A percentile compares a stretch with the other conserved stretches of the same genome.
phyloP scores from a whole-genome alignment of 1,284 basidiomycete species.

The Cystobasidium sp. region DNA sequence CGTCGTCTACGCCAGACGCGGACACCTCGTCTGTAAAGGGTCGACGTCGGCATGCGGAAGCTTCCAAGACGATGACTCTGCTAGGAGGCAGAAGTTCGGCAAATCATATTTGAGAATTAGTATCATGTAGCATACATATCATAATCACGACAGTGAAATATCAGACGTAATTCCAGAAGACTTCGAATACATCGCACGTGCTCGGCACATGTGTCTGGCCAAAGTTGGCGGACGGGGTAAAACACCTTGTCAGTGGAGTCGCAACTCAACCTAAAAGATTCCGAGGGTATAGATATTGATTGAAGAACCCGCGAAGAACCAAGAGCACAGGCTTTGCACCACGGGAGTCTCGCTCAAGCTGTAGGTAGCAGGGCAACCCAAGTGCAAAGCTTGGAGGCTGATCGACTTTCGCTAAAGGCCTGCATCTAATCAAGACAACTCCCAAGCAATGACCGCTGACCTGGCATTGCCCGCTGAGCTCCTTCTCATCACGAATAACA shows the following conservation, averaged over 20 bases:
- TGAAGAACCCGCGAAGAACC: too few relatives aligned
- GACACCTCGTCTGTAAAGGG: not conserved
- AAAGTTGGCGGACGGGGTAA: too few relatives aligned
- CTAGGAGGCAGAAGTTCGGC: conserved; percentile 14
- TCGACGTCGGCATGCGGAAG: conserved; percentile 12
- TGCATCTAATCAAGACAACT: not conserved
- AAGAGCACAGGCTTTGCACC: too few relatives aligned
- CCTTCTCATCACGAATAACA: conserved; percentile 11
- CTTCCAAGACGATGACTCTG: conserved; percentile 30
- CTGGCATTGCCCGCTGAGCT: conserved; percentile 24
- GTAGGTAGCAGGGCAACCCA: too few relatives aligned
- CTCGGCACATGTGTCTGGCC: too few relatives aligned
- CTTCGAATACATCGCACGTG: too few relatives aligned
- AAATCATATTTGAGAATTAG: not conserved
- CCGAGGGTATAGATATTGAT: not conserved
- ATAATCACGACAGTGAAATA: not conserved
- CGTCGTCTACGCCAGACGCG: not conserved
- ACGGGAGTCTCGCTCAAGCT: too few relatives aligned
- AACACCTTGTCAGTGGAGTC: too few relatives aligned
- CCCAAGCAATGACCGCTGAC: not conserved
- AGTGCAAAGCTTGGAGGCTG: not conserved
- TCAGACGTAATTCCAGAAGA: too few relatives aligned
- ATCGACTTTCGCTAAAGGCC: not conserved
- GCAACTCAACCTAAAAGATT: too few relatives aligned
- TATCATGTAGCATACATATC: not conserved